Percentiles rank a stretch among this genome's conserved stretches.
phyloP scores from a whole-genome alignment of 257 asterid genomes.

The Parsonsia alboflavescens region DNA sequence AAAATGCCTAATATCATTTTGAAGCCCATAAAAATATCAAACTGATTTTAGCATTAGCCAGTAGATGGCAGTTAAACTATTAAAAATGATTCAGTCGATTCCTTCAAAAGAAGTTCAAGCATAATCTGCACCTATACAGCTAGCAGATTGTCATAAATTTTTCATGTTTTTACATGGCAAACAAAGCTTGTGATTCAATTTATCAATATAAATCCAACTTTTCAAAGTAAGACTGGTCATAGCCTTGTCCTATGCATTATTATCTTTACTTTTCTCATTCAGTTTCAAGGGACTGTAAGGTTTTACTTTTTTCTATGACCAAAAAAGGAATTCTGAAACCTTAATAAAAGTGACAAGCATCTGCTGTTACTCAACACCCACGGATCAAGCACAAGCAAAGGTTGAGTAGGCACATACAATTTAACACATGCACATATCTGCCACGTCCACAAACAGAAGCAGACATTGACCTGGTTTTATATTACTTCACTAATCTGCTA shows the following conservation, averaged over 20 bases:
- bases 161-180: too few relatives aligned
- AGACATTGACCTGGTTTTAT: not conserved
- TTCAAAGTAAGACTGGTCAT: not conserved
- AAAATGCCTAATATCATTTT: too few relatives aligned
- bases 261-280: not conserved
- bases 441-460: not conserved
- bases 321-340: not conserved
- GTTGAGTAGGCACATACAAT: not conserved
- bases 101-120: not conserved
- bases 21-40: too few relatives aligned
- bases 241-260: not conserved
- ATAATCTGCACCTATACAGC: too few relatives aligned
- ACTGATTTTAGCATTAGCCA: too few relatives aligned
- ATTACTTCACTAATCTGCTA: conserved; percentile 5
- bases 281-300: not conserved
- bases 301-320: not conserved
- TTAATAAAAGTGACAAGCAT: not conserved
- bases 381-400: not conserved
- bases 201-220: too few relatives aligned
- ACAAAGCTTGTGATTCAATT: not conserved
- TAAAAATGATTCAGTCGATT: not conserved
- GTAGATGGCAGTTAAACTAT: too few relatives aligned
- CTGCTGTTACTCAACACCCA: not conserved
- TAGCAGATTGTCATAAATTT: too few relatives aligned
- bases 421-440: not conserved